A percentile compares a stretch with the other conserved stretches of the same genome.
phyloP scores from a whole-genome alignment of 164 flowering plant genomes.

The Stephania japonica region DNA sequence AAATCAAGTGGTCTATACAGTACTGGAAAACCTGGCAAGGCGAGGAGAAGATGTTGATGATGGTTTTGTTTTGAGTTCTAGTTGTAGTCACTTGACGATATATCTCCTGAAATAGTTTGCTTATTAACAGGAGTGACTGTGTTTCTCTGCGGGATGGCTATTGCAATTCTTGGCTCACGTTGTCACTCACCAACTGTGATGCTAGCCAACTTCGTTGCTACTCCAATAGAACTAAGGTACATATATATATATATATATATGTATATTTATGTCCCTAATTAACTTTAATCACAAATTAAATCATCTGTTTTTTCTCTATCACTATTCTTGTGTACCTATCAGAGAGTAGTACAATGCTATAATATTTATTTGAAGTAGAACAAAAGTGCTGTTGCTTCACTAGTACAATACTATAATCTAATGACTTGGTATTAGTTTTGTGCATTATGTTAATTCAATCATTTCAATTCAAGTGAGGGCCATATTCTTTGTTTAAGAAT shows the following conservation, averaged over 20 bases:
- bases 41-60: not conserved
- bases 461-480: not conserved
- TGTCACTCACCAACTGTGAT: conserved; percentile 85
- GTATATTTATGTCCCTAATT: not conserved
- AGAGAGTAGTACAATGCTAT: too few relatives aligned
- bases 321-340: not conserved
- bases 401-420: not conserved
- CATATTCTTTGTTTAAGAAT: not conserved
- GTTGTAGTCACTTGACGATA: not conserved
- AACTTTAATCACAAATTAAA: not conserved
- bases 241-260: too few relatives aligned
- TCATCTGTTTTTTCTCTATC: not conserved
- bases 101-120: conserved; percentile 8
- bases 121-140: conserved; percentile 66
- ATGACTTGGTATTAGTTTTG: not conserved
- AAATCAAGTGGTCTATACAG: not conserved
- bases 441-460: not conserved
- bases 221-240: conserved; percentile 91
- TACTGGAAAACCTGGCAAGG: not conserved
- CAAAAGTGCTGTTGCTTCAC: not conserved
- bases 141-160: conserved; percentile 83
- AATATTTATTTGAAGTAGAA: not conserved
- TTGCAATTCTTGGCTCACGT: conserved; percentile 63
- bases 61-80: not conserved
- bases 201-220: conserved; percentile 84